phyloP scores from a whole-genome alignment of 345 rosid genomes.

The Hibiscus tridactylites region DNA sequence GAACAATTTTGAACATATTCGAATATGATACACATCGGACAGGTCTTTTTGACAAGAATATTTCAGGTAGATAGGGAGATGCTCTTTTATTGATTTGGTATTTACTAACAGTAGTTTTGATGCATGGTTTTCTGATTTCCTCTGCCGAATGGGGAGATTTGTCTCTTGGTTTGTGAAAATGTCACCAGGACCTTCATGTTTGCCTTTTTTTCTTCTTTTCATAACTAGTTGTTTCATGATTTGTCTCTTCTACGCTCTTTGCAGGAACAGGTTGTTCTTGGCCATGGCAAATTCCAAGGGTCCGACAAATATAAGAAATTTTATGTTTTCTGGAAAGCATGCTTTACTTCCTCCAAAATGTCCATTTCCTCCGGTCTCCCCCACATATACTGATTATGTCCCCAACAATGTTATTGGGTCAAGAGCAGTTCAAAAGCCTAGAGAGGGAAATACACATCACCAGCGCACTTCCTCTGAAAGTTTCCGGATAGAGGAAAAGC shows the following conservation, averaged over 20 bases:
- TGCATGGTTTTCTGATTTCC: background rate
- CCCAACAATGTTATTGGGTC: constrained; percentile 52
- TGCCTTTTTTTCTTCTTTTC: background rate
- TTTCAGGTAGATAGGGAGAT: too few relatives aligned
- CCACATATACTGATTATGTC: constrained; percentile 54
- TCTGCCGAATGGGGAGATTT: background rate
- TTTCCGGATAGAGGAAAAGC: constrained; percentile 74
- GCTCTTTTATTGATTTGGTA: too few relatives aligned
- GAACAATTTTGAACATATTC: background rate
- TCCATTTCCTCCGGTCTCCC: constrained; percentile 70
- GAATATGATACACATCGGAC: background rate
- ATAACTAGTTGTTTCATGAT: background rate
- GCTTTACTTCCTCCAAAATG: constrained; percentile 87
- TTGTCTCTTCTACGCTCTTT: constrained; percentile 7
- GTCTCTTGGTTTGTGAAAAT: background rate
- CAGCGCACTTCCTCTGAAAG: constrained; percentile 94
- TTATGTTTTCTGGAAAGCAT: constrained; percentile 63
- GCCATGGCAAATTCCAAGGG: constrained; percentile 74
- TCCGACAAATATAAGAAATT: constrained; percentile 54
- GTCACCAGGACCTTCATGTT: background rate
- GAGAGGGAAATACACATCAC: constrained; percentile 53
- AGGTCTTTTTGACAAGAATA: too few relatives aligned
- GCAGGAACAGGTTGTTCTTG: constrained; percentile 30
- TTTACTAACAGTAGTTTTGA: background rate
- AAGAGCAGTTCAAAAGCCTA: constrained; percentile 60